These are phyloP conservation scores for Fomitopsis serialis DNA, from an alignment of 768 basidiomycete species.

Conservation along the genomic window DNA sequence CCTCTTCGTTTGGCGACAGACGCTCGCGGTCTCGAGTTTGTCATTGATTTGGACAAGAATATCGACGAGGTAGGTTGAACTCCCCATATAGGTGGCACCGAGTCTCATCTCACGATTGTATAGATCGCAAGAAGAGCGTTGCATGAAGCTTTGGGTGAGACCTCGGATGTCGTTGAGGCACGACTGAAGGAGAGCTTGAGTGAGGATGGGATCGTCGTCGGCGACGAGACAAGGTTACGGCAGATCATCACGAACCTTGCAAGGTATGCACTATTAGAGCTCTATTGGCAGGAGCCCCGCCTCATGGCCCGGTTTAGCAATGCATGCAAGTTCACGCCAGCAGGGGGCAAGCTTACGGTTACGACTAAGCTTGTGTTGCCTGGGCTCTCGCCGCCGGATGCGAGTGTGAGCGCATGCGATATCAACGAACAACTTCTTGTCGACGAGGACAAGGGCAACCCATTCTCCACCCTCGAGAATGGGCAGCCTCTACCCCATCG, in stretches of 20 bases:
- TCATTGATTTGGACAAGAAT: constrained; percentile 59
- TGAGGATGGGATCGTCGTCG: constrained; percentile 67
- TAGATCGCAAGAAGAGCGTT: constrained; percentile 57
- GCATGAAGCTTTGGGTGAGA: constrained; percentile 55
- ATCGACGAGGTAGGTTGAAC: constrained; percentile 56
- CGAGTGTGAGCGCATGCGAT: not conserved
- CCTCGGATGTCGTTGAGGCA: constrained; percentile 31
- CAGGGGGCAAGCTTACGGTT: constrained; percentile 63
- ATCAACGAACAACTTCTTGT: not conserved
- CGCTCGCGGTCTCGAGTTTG: constrained; percentile 60
- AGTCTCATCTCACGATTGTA: constrained; percentile 1
- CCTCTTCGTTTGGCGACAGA: constrained; percentile 65
- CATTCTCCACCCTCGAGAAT: not conserved
- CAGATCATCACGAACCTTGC: constrained; percentile 84
- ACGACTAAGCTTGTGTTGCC: constrained; percentile 54
- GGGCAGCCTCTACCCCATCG: constrained; percentile 2
- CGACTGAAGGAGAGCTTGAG: constrained; percentile 41
- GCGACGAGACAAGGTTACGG: constrained; percentile 77
- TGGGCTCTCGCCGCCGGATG: not conserved
- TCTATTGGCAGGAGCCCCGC: not conserved
- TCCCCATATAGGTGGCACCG: not conserved
- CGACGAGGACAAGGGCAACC: not conserved
- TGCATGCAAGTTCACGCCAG: constrained; percentile 74
- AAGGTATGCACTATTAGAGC: constrained; percentile 34
- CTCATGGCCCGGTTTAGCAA: constrained; percentile 39